These are phyloP conservation scores for Polygonum maritimum DNA, from an alignment of 148 eudicot genomes.

Conservation along the genomic window DNA sequence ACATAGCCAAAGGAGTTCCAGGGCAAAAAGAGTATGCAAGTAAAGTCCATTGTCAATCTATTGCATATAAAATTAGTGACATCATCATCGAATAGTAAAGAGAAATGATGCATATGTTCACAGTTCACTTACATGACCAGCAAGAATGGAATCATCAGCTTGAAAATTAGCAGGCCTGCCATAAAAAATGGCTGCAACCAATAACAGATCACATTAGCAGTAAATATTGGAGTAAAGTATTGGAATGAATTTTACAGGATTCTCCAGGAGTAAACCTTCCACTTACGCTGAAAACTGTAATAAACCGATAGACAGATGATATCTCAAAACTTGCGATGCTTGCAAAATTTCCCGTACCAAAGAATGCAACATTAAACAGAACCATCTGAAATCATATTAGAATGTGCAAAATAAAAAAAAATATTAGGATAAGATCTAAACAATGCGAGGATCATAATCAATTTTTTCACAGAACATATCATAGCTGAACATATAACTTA, in stretches of 20 bases:
- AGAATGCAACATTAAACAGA: slow-evolving; percentile 86
- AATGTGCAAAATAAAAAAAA: not conserved
- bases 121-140: slow-evolving; percentile 89
- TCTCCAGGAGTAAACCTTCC: not conserved
- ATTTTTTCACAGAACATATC: not conserved
- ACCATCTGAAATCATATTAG: slow-evolving; percentile 49
- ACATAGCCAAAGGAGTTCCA: not conserved
- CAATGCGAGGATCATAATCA: not conserved
- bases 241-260: not conserved
- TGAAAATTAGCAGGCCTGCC: slow-evolving; percentile 92
- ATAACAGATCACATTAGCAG: slow-evolving; percentile 19
- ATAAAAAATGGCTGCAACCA: slow-evolving; percentile 89
- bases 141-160: slow-evolving; percentile 79
- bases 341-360: slow-evolving; percentile 96
- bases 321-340: slow-evolving; percentile 99
- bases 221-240: not conserved
- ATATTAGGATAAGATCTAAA: not conserved
- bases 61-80: not conserved
- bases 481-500: not conserved
- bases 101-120: slow-evolving; percentile 11
- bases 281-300: slow-evolving; percentile 91
- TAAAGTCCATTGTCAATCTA: not conserved
- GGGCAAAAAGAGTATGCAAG: not conserved
- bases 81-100: not conserved
- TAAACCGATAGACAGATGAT: slow-evolving; percentile 95